These are phyloP conservation scores for Hippophae tibetana DNA, from an alignment of 306 rosid species.

Conservation along the genomic window DNA sequence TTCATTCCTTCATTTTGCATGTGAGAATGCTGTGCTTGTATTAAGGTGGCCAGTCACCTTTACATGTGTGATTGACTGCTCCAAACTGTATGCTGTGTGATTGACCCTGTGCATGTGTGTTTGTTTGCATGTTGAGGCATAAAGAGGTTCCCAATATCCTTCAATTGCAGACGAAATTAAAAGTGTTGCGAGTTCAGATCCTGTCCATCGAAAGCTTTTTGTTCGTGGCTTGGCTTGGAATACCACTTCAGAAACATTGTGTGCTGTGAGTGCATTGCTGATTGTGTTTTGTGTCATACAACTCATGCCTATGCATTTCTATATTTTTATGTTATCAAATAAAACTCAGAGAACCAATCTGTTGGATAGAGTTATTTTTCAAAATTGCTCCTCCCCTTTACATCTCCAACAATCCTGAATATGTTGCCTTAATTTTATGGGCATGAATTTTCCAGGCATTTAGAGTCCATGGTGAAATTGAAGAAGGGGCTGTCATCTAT, in stretches of 20 bases:
- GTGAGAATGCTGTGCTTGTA: conserved; percentile 23
- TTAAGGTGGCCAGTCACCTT: conserved; percentile 14
- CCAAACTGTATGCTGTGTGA: conserved; percentile 58
- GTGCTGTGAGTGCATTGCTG: conserved; percentile 76
- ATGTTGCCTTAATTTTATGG: conserved; percentile 3
- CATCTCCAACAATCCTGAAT: background rate
- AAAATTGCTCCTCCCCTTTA: conserved; percentile 1
- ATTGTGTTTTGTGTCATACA: conserved; percentile 50
- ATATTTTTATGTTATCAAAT: conserved; percentile 5
- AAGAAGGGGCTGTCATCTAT: conserved; percentile 66
- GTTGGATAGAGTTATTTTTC: conserved; percentile 2
- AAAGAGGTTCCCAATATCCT: conserved; percentile 82
- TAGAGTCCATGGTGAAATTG: conserved; percentile 69
- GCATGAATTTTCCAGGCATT: conserved; percentile 42
- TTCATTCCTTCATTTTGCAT: conserved; percentile 19
- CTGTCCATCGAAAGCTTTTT: conserved; percentile 82
- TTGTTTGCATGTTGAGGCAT: conserved; percentile 84
- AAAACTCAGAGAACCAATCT: conserved; percentile 3
- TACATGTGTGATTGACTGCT: background rate
- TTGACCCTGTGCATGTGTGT: conserved; percentile 71
- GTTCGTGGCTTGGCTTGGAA: conserved; percentile 83
- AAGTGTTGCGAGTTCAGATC: conserved; percentile 70
- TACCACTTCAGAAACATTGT: conserved; percentile 70
- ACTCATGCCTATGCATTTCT: conserved; percentile 25
- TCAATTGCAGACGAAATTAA: conserved; percentile 77